Base-by-base conservation (phyloP, 2,329 filamentous ascomycete species). In the Nemania serpens region DNA sequence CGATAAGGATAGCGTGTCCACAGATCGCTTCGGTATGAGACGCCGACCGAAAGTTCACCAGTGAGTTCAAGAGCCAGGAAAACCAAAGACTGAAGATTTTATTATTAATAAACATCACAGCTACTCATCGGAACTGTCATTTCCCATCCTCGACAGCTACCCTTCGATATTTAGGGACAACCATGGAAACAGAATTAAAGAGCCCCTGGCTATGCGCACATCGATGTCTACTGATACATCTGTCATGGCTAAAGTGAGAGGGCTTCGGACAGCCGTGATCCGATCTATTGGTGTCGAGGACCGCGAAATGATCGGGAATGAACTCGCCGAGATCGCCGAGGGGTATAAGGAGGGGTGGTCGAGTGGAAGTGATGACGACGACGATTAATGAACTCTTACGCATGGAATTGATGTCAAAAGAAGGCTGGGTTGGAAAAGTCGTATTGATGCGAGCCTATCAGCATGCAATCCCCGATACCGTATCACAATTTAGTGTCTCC, bases 281-380 rank as follows among this genome's bases (percentile, higher is more conserved):
- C 84, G 88, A 63, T 81, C 85, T 11, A 81, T 93, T 15, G 80
- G 82, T 0, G 69, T 94, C 2, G 91, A 96, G 61, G 93, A 98
- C 71, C 84, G 94, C 43, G 95, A 99, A 76, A 81, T 82, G 2
- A 80, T 98, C n/a, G 85, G 87, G 47, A 95, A 96, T 71, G 88
- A 90, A 12, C 80, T 99, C 41, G 87, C 90, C 22, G 89, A 91
- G 61, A 88, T 98, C 69, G 89, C 90, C 1, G 93, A 97, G 71
- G 91, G 91, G 61, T 98, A 97, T 74, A 88, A 91, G 68, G 91
- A 95, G 63, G 92, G 92, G 1, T 97, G 91, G 91, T 88, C 87
- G 12, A 92, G 89, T 70, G 91, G 88, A 22, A 89, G 86, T 59
- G 90, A 91, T 68, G 82, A 87, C 9, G 88, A 86, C 18, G 87